phyloP scores from a whole-genome alignment of 768 basidiomycete genomes.

The Amanita pseudoporphyria region DNA sequence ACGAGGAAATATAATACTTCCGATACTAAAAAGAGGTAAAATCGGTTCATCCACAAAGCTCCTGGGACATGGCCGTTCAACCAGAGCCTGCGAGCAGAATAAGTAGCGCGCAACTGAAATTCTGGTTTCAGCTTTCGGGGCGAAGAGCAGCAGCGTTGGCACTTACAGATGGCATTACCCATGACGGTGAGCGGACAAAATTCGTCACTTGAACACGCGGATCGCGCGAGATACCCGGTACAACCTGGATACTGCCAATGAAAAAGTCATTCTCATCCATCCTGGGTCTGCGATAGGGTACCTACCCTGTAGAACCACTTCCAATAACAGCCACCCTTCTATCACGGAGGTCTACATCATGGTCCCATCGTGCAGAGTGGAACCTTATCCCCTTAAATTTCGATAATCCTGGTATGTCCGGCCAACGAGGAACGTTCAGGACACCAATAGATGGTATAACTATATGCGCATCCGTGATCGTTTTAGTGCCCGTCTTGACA shows the following conservation, averaged over 20 bases:
- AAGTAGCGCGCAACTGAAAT: neutral
- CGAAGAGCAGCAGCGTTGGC: neutral
- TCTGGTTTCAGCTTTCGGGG: neutral
- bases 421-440: slow-evolving; percentile 33
- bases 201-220: slow-evolving; percentile 6
- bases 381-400: slow-evolving; percentile 40
- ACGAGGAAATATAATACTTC: slow-evolving; percentile 6
- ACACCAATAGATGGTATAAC: slow-evolving; percentile 41
- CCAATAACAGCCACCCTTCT: slow-evolving; percentile 51
- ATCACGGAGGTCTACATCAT: slow-evolving; percentile 26
- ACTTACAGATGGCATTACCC: slow-evolving; percentile 10
- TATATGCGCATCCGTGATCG: slow-evolving; percentile 29
- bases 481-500: slow-evolving; percentile 19
- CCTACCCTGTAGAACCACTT: slow-evolving; percentile 30
- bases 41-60: neutral
- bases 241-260: slow-evolving; percentile 9
- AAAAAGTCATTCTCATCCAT: neutral
- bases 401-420: slow-evolving; percentile 24
- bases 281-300: neutral
- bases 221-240: slow-evolving; percentile 11
- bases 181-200: slow-evolving; percentile 11
- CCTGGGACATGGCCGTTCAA: neutral
- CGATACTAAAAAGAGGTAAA: neutral
- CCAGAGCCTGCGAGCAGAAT: neutral
- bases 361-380: slow-evolving; percentile 44